These are phyloP conservation scores for Ampelocalamus luodianensis DNA, from an alignment of 176 grass and related monocot species.

Conservation along the genomic window DNA sequence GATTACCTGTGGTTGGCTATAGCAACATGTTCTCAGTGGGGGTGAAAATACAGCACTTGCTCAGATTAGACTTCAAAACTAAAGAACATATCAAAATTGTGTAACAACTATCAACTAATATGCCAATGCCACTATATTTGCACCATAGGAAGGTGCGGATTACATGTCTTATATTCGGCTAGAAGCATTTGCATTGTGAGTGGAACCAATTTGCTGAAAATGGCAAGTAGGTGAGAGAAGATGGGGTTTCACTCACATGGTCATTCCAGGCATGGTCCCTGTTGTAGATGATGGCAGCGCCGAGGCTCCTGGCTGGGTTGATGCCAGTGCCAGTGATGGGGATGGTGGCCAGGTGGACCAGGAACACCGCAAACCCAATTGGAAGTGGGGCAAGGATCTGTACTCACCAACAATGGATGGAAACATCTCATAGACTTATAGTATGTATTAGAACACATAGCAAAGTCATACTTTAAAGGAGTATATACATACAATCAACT, in stretches of 20 bases:
- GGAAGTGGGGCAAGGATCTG: conserved; percentile 91
- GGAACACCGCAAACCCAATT: conserved; percentile 94
- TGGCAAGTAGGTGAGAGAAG: conserved; percentile 24
- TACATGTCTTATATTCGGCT: conserved; percentile 10
- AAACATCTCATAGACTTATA: neutral
- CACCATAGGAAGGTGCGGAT: neutral
- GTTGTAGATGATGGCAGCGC: conserved; percentile 91
- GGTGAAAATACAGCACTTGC: neutral
- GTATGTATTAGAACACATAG: neutral
- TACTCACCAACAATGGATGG: conserved; percentile 32
- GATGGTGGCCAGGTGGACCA: conserved; percentile 96
- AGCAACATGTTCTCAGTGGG: neutral
- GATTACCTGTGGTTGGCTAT: neutral
- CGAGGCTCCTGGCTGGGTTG: conserved; percentile 93
- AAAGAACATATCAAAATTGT: neutral
- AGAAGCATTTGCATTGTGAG: neutral
- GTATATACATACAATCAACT: neutral
- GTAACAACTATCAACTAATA: neutral
- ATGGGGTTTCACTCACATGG: conserved; percentile 62
- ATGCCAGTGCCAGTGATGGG: conserved; percentile 97
- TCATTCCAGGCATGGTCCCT: conserved; percentile 74
- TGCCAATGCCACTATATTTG: conserved; percentile 21
- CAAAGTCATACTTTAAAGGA: neutral
- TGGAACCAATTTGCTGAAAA: conserved; percentile 11
- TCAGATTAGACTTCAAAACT: conserved; percentile 25